These are phyloP conservation scores for Phylloboletellus chloephorus DNA, from an alignment of 1,284 basidiomycete genomes.

Conservation along the genomic window DNA sequence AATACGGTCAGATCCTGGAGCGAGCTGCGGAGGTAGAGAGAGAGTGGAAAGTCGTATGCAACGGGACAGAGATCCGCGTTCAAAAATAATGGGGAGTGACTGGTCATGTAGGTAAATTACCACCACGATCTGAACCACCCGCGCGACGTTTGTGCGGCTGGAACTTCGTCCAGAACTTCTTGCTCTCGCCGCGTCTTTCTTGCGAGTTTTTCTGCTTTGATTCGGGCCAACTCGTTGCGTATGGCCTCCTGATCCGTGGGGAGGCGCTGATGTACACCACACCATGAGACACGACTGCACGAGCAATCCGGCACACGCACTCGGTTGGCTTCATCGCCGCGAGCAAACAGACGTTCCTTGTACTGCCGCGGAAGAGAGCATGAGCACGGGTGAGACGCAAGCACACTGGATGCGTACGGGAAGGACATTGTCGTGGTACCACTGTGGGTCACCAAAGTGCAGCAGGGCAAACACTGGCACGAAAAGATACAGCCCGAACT, in stretches of 20 bases:
- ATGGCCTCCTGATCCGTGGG: slow-evolving; percentile 62
- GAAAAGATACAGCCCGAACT: slow-evolving; percentile 85
- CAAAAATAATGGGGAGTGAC: slow-evolving; percentile 16
- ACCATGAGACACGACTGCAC: slow-evolving; percentile 7
- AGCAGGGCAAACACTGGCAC: slow-evolving; percentile 81
- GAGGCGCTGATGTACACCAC: slow-evolving; percentile 41
- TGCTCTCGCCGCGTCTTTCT: slow-evolving; percentile 38
- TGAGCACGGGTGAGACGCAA: slow-evolving; percentile 2
- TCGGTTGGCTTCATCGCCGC: slow-evolving; percentile 49
- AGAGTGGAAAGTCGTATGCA: slow-evolving; percentile 37
- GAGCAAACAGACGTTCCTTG: slow-evolving; percentile 64
- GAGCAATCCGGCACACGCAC: slow-evolving; percentile 33
- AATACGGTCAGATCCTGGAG: slow-evolving; percentile 41
- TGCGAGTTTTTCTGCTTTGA: slow-evolving; percentile 57
- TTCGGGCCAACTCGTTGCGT: slow-evolving; percentile 62
- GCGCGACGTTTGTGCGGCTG: slow-evolving; percentile 16
- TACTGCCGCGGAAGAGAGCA: slow-evolving; percentile 43
- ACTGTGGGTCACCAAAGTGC: slow-evolving; percentile 86
- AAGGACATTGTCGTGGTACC: slow-evolving; percentile 77
- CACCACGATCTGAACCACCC: slow-evolving; percentile 31
- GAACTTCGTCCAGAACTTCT: slow-evolving; percentile 29
- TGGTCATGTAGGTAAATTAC: slow-evolving; percentile 9
- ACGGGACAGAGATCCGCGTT: slow-evolving; percentile 34
- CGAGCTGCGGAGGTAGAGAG: slow-evolving; percentile 27
- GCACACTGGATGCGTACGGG: slow-evolving; percentile 51